Base-by-base conservation (phyloP, 768 basidiomycete species). In the Hygrophorus russula region DNA sequence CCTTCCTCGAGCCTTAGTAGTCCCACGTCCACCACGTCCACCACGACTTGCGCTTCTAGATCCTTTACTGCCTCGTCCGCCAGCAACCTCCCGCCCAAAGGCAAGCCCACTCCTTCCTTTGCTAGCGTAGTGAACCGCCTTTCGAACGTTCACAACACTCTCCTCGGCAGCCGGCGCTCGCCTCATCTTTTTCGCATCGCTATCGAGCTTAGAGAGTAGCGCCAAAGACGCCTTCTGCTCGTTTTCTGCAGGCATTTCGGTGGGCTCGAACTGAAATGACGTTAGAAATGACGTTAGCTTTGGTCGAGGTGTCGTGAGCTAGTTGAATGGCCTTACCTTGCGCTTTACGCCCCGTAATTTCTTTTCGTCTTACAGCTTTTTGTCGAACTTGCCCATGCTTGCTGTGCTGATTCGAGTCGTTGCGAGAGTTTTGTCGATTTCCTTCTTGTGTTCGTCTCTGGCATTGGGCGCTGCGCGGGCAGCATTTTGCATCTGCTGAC, bases 371-470 rank as follows among this genome's bases (percentile, higher is more conserved):
- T 93, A 83, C 15, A 98, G 72, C 56, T 71, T 78, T 50, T 77
- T 82, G 60, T 98, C 94, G 53, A 96, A 99, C 53, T 76, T 82
- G 50, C 96, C 96, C 82, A 99, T 82, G 53, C 89, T 93, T 0
- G 92, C 96, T 0, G 96, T 99, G 48, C 91, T 91, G 20, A 69
- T 66, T 46, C 86, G 77, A 1, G 84, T 80, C 9, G 80, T 72
- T 6, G 86, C 78, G 18, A 96, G 66, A 1, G 83, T 82, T 45
- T 71, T 70, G 15, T 91, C 84, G 13, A 98, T 73, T 11, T 88
- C 80, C 11, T 57, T 52, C 62, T 90, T 89, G 17, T 86, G 78
- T 37, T 70, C 60, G 15, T 68, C 59, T 42, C 67, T 66, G 17
- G 59, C 57, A 13, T 54, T 56, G 13, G 47, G 39, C 14, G 65